phyloP scores from a whole-genome alignment of 257 asterid species.

The Solanum gracilifrons region DNA sequence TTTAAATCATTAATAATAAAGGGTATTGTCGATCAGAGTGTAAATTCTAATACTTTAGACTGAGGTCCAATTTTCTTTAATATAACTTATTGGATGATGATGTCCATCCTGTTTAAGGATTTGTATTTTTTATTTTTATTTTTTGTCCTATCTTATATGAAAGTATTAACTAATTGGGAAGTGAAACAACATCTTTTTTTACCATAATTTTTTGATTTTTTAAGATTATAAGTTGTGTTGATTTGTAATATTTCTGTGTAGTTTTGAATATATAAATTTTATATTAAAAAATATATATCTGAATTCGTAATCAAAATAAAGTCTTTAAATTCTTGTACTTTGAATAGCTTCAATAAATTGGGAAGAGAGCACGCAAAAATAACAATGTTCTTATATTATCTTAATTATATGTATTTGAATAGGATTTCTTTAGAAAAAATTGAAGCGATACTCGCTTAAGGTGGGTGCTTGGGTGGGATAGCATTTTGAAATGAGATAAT shows the following conservation, averaged over 20 bases:
- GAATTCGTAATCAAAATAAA: not conserved
- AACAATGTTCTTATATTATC: not conserved
- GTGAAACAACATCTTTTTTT: not conserved
- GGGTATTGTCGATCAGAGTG: not conserved
- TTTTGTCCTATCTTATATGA: not conserved
- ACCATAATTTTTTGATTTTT: not conserved
- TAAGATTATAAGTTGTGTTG: not conserved
- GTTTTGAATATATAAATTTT: not conserved
- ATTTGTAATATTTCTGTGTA: not conserved
- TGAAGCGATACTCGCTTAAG: not conserved
- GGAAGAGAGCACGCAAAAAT: not conserved
- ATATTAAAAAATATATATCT: not conserved
- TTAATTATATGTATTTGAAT: not conserved
- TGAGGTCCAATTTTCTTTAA: not conserved
- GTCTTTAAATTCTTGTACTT: not conserved
- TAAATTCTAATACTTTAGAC: not conserved
- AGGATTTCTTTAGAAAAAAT: not conserved
- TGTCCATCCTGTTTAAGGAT: not conserved
- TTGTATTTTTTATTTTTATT: not conserved
- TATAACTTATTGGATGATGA: not conserved
- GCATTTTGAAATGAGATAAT: not conserved
- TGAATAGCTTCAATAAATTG: not conserved
- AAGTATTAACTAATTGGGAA: not conserved
- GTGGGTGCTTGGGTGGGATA: not conserved
- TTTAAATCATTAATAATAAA: not conserved